phyloP scores from a whole-genome alignment of 2,329 filamentous ascomycete genomes.

The Diaporthe australafricana region DNA sequence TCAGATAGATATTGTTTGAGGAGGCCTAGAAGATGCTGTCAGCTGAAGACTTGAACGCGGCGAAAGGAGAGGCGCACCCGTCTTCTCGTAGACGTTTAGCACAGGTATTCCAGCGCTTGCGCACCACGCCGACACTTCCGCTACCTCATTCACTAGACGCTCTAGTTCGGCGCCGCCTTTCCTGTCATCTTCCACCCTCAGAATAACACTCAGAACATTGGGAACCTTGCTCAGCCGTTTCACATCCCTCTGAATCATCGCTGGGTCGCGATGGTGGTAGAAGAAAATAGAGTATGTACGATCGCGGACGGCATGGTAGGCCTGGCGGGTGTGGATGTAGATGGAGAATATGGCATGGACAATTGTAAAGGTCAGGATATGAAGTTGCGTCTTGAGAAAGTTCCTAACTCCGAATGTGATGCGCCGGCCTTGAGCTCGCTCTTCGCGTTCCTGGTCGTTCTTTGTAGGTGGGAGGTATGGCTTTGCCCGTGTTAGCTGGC shows the following conservation, averaged over 20 bases:
- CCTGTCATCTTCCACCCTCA: constrained; percentile 78
- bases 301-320: constrained; percentile 82
- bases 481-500: constrained; percentile 45
- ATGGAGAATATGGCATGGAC: constrained; percentile 88
- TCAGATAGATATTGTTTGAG: constrained; percentile 91
- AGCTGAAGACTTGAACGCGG: constrained; percentile 16
- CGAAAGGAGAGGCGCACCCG: constrained; percentile 66
- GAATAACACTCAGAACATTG: constrained; percentile 86
- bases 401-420: constrained; percentile 65
- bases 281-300: constrained; percentile 85
- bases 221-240: constrained; percentile 79
- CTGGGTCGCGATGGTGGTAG: constrained; percentile 95
- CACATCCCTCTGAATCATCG: constrained; percentile 91
- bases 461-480: constrained; percentile 52
- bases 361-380: constrained; percentile 74
- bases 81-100: constrained; percentile 92
- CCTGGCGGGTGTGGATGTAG: constrained; percentile 84
- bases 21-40: constrained; percentile 68
- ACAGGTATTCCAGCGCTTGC: constrained; percentile 88
- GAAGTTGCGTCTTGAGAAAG: constrained; percentile 71
- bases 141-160: constrained; percentile 87
- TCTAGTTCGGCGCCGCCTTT: constrained; percentile 81
- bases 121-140: constrained; percentile 94
- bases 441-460: constrained; percentile 45
- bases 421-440: constrained; percentile 29